These are phyloP conservation scores for Pisolithus marmoratus DNA, from an alignment of 768 basidiomycete genomes.

Conservation along the genomic window DNA sequence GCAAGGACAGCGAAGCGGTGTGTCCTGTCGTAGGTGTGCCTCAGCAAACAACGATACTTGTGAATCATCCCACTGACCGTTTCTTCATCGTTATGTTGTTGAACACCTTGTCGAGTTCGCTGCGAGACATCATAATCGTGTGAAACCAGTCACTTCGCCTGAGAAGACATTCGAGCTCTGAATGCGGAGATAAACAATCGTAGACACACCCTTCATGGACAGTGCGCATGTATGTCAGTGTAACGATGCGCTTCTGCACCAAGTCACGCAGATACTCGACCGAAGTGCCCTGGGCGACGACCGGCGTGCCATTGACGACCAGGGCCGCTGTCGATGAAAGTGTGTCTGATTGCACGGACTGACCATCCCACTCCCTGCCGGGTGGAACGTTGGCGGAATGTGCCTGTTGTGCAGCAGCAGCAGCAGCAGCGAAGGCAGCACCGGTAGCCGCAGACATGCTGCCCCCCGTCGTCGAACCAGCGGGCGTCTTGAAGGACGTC, in stretches of 20 bases:
- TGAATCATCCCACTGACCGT: slow-evolving; percentile 41
- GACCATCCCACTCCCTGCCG: slow-evolving; percentile 66
- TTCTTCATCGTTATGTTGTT: slow-evolving; percentile 72
- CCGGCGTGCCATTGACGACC: slow-evolving; percentile 28
- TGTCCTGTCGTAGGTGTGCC: slow-evolving; percentile 46
- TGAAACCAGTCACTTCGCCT: slow-evolving; percentile 87
- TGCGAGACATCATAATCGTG: slow-evolving; percentile 71
- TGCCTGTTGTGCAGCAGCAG: slow-evolving; percentile 23
- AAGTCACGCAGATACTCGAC: slow-evolving; percentile 76
- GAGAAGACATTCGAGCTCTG: slow-evolving; percentile 3
- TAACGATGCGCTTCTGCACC: slow-evolving; percentile 79
- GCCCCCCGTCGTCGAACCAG: slow-evolving; percentile 18
- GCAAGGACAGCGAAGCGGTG: slow-evolving; percentile 79
- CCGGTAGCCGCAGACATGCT: slow-evolving; percentile 32
- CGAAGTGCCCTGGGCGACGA: slow-evolving; percentile 55
- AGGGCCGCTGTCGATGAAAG: slow-evolving; percentile 35
- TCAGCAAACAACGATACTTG: slow-evolving; percentile 1
- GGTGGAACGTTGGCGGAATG: slow-evolving; percentile 34
- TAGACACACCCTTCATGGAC: slow-evolving; percentile 77
- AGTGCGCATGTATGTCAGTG: slow-evolving; percentile 78
- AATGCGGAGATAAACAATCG: background rate
- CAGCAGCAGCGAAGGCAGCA: slow-evolving; percentile 33
- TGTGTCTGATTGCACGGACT: slow-evolving; percentile 53
- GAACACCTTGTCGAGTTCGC: slow-evolving; percentile 72
- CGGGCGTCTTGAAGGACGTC: slow-evolving; percentile 55